Conservation (phyloP, 768 basidiomycete species). For the Asterophora parasitica region DNA sequence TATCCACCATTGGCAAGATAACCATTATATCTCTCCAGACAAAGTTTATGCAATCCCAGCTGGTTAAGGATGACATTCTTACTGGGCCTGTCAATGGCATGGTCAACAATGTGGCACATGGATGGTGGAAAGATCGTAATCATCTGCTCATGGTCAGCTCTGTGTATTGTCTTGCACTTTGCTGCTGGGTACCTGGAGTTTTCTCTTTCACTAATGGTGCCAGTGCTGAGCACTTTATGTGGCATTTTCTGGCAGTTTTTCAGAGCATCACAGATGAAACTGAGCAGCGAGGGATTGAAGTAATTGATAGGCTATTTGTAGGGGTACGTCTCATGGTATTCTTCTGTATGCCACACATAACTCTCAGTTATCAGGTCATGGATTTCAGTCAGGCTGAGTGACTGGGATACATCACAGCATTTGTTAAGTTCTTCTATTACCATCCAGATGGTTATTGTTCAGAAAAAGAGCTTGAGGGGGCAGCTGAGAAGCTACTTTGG, state of each 20-base stretch:
- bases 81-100: constrained; percentile 26
- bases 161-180: constrained; percentile 21
- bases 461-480: too few species aligned
- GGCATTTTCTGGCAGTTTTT: constrained; percentile 27
- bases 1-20: constrained; percentile 10
- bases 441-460: too few species aligned
- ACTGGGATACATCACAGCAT: too few species aligned
- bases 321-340: background rate
- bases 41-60: constrained; percentile 23
- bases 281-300: constrained; percentile 1
- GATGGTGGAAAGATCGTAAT: constrained; percentile 26
- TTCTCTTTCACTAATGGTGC: constrained; percentile 32
- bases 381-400: too few species aligned
- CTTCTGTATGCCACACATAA: too few species aligned
- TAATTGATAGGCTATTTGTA: constrained; percentile 1
- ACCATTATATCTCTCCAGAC: constrained; percentile 26
- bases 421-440: too few species aligned
- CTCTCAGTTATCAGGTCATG: too few species aligned
- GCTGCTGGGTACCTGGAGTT: constrained; percentile 29
- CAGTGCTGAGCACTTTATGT: constrained; percentile 23
- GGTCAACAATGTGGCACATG: constrained; percentile 33
- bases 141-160: constrained; percentile 29
- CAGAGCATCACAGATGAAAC: too few species aligned
- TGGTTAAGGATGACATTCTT: constrained; percentile 18
- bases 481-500: too few species aligned